Base-by-base conservation (phyloP, 805 yeast species). In the Pichia californica region DNA sequence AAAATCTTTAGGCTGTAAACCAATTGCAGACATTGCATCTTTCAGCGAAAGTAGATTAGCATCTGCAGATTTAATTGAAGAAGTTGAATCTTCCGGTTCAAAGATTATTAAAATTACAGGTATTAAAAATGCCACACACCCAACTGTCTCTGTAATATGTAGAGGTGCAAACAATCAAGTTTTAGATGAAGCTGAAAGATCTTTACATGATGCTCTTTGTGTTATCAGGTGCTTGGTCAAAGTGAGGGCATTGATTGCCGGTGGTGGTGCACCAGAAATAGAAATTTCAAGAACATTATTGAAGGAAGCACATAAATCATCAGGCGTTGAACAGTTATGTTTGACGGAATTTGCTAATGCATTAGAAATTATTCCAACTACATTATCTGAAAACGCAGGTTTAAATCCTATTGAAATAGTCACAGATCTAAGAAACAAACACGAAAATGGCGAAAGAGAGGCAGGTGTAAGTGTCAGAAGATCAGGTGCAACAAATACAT, bases 231-330 rank as follows among this genome's bases (percentile, higher is more conserved):
- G 96, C 67, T 71, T 88, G 44, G 95, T 88, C 23, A 87, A 88
- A 60, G 88, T 86, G 62, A 83, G 77, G 58, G 95, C 89, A 1
- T 70, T 85, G 59, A 88, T 93, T 67, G 96, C 98, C 13, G 99
- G 99, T 56, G 99, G 99, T 51, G 99, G 98, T 56, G 98, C 99
- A 6, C 95, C 98, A 36, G 97, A 88, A 67, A 79, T 88, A 52
- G 96, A 89, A 69, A 81, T 87, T 7, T 79, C 96, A 10, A 77
- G 91, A 50, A 76, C 76, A 13, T 67, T 88, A 52, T 69, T 76
- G 53, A 79, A 77, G 53, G 95, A 88, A 62, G 74, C 94, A 26
- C 73, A 79, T 51, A 68, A 76, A 41, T 70, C 83, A 52, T 76
- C 85, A 16, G 97, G 97, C 40, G 85, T 87, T 10, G 95, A 88